phyloP scores from a whole-genome alignment of 768 basidiomycete species.

The Naganishia vaughanmartiniae region DNA sequence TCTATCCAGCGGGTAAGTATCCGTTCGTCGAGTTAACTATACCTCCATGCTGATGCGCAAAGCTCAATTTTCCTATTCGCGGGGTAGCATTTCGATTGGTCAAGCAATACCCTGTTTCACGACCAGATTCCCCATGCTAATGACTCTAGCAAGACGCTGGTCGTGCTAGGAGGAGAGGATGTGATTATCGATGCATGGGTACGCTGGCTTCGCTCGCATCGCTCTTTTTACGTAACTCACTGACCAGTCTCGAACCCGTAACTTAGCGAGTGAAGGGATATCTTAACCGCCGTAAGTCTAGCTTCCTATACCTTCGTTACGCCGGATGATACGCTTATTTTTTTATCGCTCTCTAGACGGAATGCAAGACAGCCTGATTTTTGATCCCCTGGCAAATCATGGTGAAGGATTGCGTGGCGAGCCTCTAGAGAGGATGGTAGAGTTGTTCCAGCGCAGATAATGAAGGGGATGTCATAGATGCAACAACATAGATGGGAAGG shows the following conservation, averaged over 20 bases:
- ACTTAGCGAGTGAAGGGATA: conserved; percentile 70
- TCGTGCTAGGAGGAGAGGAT: conserved; percentile 80
- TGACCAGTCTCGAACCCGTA: neutral
- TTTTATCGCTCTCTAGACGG: conserved; percentile 60
- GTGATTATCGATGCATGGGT: conserved; percentile 73
- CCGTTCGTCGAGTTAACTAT: neutral
- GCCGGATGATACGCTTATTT: conserved; percentile 55
- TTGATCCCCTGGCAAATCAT: conserved; percentile 54
- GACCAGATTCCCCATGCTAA: conserved; percentile 81
- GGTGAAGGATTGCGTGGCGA: conserved; percentile 47
- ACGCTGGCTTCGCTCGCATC: conserved; percentile 8
- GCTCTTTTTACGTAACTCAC: neutral
- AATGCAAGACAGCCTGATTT: conserved; percentile 62
- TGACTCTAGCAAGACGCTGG: conserved; percentile 65
- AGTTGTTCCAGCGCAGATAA: conserved; percentile 33
- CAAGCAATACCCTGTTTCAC: conserved; percentile 80
- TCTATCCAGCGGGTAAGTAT: conserved; percentile 64
- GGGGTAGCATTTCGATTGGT: conserved; percentile 59
- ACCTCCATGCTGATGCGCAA: conserved; percentile 18
- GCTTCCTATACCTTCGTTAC: neutral
- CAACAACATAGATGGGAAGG: no score
- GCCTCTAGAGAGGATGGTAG: conserved; percentile 40
- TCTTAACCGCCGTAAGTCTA: conserved; percentile 67
- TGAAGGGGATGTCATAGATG: neutral
- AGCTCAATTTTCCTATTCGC: neutral